Conservation (phyloP, 495 filamentous ascomycete species). For the Xanthoparmelia taractica region DNA sequence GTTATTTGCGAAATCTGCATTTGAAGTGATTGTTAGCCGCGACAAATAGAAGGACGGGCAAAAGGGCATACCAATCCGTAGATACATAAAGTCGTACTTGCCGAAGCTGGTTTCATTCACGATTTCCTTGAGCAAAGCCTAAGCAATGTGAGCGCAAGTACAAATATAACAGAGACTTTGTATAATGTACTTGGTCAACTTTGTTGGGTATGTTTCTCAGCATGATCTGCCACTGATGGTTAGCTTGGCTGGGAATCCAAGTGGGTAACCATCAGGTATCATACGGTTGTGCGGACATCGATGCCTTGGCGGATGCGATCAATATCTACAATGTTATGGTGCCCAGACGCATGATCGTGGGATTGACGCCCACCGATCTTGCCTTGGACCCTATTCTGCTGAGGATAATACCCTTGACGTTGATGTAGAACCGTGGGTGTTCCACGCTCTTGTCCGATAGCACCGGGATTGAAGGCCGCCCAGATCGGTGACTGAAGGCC, state of each 20-base stretch:
- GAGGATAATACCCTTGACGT: conserved; percentile 6
- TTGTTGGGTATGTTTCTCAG: conserved; percentile 92
- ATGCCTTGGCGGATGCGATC: conserved; percentile 55
- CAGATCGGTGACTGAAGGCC: conserved; percentile 17
- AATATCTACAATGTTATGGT: conserved; percentile 62
- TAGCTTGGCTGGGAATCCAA: neutral
- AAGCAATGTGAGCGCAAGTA: conserved; percentile 14
- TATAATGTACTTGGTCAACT: conserved; percentile 56
- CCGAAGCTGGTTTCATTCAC: conserved; percentile 71
- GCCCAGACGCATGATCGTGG: conserved; percentile 22
- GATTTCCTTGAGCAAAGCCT: conserved; percentile 63
- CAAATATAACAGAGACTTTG: conserved; percentile 15
- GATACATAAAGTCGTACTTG: conserved; percentile 89
- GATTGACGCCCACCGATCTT: conserved; percentile 21
- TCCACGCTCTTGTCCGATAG: conserved; percentile 30
- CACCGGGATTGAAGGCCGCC: conserved; percentile 25
- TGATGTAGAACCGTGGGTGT: conserved; percentile 14
- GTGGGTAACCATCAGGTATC: conserved; percentile 25
- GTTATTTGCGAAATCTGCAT: conserved; percentile 69
- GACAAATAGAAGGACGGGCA: neutral
- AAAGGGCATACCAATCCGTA: conserved; percentile 64
- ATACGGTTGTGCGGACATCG: conserved; percentile 68
- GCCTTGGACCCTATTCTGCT: conserved; percentile 14
- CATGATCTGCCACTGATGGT: conserved; percentile 67
- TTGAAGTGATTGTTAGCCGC: conserved; percentile 17